Base-by-base conservation (phyloP, 2,329 filamentous ascomycete genomes). In the Calonectria pseudoturangicola region DNA sequence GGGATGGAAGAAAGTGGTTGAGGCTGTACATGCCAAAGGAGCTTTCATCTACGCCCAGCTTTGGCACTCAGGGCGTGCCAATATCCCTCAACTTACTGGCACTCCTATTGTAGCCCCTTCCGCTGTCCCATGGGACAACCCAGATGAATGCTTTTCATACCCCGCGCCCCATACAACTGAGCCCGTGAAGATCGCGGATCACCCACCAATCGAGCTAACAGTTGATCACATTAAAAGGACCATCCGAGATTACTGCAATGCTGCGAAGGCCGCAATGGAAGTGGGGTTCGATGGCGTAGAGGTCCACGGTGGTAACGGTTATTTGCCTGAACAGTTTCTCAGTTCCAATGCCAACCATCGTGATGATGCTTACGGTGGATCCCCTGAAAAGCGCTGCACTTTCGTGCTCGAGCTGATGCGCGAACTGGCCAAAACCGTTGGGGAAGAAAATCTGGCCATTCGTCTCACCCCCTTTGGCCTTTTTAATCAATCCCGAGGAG, bases 41-140 rank as follows among this genome's bases (percentile, higher is more conserved):
- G 87, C 86, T 47, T 89, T 86, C 77, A 90, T 93, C 73, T 93
- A 88, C 81, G 80, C 87, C n/a, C 92, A 94, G 81, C 85, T 94
- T 0, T 93, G 85, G 84, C 81, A 82, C 15, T 82, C 85, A 0
- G 86, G 86, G 0, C 84, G 86, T 0, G 80, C 80, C 27, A 85
- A 84, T 4, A 74, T 88, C 77, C 74, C 81, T 0, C 83, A 84
- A 1, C 70, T 83, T 41, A 82, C 83, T 0, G 86, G 85, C 4
- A 80, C 81, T 6, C 79, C 79, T 4, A 82, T 85, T 27, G 77
- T 85, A 28, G 81, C 82, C 4, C 78, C 86, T 3, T 86, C 83
- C 3, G 86, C 86, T 3, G 85, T 86, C 13, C 83, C 86, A 7
- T 88, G 86, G 84, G 85, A 86, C 67, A 85, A 84, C 69, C 86